Base-by-base conservation (phyloP, 2,329 filamentous ascomycete genomes). In the Beauveria medogensis region DNA sequence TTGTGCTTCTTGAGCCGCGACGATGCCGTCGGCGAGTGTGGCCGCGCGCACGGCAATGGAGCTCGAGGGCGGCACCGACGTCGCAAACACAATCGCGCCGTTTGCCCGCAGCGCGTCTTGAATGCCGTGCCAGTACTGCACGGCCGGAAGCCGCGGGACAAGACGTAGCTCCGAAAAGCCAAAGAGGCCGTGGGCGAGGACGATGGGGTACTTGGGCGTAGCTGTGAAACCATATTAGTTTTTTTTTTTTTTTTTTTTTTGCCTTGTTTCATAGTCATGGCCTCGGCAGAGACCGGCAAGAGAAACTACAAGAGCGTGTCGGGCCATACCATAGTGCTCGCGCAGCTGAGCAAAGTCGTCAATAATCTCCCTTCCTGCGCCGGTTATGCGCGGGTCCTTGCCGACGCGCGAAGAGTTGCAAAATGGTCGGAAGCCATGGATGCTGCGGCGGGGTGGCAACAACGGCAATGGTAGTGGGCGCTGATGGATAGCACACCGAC, bases 111-210 rank as follows among this genome's bases (percentile, higher is more conserved):
- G 76, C 14, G 82, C 84, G 20, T 84, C 79, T 24, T 77, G 77
- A 64, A 88, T 88, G 55, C 85, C 85, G 64, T 80, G 80, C 85
- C 85, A 88, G 74, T 88, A 87, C 51, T 83, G 78, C 41, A 87
- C 77, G 2, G 80, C 71, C 0, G 84, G 83, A 3, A 87, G 73
- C 65, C 76, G 75, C 1, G 79, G 75, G 14, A 75, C 76, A 18
- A 85, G 68, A 41, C 73, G 75, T 24, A 88, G 74, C 68, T 86
- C 80, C 43, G 82, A 78, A 69, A 87, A 88, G 66, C 85, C 85
- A 56, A 88, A 74, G 54, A 88, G 76, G 60, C 85, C 85, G 67
- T 88, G 85, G 57, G 85, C 84, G 40, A 88, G 80, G 59, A 88
- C 83, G 59, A 88, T 81, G 50, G 85, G 83, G 65, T 86, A 68